Base-by-base conservation (phyloP, 768 basidiomycete genomes). In the Mycena filopes region DNA sequence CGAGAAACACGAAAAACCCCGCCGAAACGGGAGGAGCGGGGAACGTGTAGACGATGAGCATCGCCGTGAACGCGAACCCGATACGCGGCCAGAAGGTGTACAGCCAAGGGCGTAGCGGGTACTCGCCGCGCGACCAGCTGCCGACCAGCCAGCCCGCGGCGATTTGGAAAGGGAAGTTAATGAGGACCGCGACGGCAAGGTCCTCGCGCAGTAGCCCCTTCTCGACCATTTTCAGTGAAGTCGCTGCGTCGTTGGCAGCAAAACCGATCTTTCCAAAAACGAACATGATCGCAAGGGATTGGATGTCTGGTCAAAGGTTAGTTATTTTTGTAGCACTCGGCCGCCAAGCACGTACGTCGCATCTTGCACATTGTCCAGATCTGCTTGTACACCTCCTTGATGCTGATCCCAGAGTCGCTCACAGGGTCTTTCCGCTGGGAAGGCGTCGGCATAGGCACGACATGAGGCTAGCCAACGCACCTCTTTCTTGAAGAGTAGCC, bases 141-240 rank as follows among this genome's bases (percentile, higher is more conserved):
- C 95, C 96, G 3, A 96, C 95, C 23, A 97, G 80, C 91, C 93
- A 99, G 9, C 97, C 97, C 21, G 93, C 96, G 58, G 94, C 72
- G 53, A 99, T 95, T 80, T 99, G 96, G 80, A 97, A 97, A 3
- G 98, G 98, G 70, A 99, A 98, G 77, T 99, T 97, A 70, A 99
- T 91, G 40, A 99, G 87, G 43, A 97, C 96, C 6, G 95, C 92
- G n/a, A 96, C 83, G 28, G 98, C 96, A 36, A 99, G 86, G 71
- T 99, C 98, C 81, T 99, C 97, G 36, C 96, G 92, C 68, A 89
- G 90, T 50, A 99, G 83, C 2, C 97, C 97, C 74, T 98, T 98
- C 77, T 99, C 97, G 50, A 99, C 92, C 79, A 99, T 87, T 75
- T 99, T 99, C 46, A 99, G 85, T 25, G 87, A 89, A 3, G 94